Conservation (phyloP, 2,329 filamentous ascomycete genomes). For the Didymella pinodella region DNA sequence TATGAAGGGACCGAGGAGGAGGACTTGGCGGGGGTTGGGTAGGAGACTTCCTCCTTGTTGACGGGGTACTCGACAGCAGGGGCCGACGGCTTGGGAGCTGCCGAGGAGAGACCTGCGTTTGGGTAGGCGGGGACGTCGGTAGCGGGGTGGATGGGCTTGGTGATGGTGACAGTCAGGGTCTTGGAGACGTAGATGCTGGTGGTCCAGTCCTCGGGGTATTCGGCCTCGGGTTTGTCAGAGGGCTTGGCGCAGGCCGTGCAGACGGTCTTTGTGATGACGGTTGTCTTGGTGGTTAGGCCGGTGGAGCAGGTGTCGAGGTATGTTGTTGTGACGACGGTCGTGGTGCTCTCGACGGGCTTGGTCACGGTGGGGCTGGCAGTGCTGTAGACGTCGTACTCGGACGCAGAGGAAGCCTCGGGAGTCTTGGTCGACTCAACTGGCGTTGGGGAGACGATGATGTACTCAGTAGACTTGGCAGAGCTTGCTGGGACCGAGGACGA, state of each 20-base stretch:
- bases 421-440: conserved; percentile 12
- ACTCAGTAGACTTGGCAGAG: conserved; percentile 20
- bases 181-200: conserved; percentile 43
- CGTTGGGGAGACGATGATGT: conserved; percentile 20
- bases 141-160: conserved; percentile 37
- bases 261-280: conserved; percentile 42
- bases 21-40: conserved; percentile 15
- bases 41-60: conserved; percentile 20
- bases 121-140: conserved; percentile 31
- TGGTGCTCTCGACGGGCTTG: conserved; percentile 19
- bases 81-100: conserved; percentile 21
- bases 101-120: conserved; percentile 7
- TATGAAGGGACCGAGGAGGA: conserved; percentile 6
- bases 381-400: conserved; percentile 19
- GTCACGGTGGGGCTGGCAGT: conserved; percentile 16
- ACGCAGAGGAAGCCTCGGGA: conserved; percentile 6
- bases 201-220: conserved; percentile 43
- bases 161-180: conserved; percentile 44
- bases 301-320: conserved; percentile 50
- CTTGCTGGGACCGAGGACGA: conserved; percentile 27
- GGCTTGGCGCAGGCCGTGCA: conserved; percentile 35
- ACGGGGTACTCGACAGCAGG: conserved; percentile 21
- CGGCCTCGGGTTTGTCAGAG: conserved; percentile 21
- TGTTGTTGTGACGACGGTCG: conserved; percentile 29
- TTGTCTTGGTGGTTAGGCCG: conserved; percentile 45